Evolutionary conservation across 2,329 filamentous ascomycete species (phyloP).

Genomic region (Ceratocystis diversiconidia): DNA sequence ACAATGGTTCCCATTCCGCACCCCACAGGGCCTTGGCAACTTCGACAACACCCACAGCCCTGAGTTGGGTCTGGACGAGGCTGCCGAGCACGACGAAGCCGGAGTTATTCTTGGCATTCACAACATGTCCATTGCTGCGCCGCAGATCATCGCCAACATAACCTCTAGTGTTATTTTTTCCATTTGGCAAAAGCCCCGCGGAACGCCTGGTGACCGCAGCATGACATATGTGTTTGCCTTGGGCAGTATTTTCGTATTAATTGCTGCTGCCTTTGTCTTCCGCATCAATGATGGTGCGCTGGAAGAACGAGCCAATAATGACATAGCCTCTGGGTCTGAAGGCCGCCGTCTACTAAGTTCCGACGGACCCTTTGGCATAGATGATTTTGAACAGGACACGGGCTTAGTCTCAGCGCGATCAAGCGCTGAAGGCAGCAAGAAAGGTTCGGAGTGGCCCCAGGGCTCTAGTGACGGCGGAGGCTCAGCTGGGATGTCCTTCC

Average conservation of each 20-base stretch:
- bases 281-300: slow-evolving; percentile 34
- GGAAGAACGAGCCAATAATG: slow-evolving; percentile 10
- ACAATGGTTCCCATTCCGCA: slow-evolving; percentile 17
- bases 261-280: slow-evolving; percentile 59
- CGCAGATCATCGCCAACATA: slow-evolving; percentile 80
- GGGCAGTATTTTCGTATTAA: slow-evolving; percentile 63
- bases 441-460: background rate
- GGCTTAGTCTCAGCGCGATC: background rate
- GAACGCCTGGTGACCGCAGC: slow-evolving; percentile 69
- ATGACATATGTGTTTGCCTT: slow-evolving; percentile 77
- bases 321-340: background rate
- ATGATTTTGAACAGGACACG: background rate
- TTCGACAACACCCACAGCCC: slow-evolving; percentile 18
- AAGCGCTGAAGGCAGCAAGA: background rate
- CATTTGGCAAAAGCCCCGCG: slow-evolving; percentile 73
- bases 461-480: background rate
- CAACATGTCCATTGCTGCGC: slow-evolving; percentile 84
- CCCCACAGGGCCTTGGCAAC: slow-evolving; percentile 13
- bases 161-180: slow-evolving; percentile 75
- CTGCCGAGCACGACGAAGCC: slow-evolving; percentile 56
- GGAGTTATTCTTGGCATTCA: slow-evolving; percentile 89
- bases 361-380: background rate
- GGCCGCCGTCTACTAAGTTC: background rate
- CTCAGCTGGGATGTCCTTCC: background rate
- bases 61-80: slow-evolving; percentile 32